Conservation (phyloP, 1,284 basidiomycete species). For the Pyrrhoderma lamaoense region DNA sequence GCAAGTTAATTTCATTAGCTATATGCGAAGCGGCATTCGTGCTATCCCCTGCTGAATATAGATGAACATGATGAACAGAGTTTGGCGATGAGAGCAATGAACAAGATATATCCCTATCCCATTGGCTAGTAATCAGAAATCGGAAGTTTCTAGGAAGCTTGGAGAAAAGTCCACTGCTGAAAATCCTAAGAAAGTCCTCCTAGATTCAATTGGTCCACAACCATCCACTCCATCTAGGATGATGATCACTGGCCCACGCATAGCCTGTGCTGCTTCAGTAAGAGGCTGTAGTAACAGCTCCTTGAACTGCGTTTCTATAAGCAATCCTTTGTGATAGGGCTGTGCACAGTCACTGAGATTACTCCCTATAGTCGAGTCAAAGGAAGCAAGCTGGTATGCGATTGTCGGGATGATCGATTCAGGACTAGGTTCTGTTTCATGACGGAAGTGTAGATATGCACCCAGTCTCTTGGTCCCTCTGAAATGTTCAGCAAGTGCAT, state of each 20-base stretch:
- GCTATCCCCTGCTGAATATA: too few relatives aligned
- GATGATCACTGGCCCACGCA: background rate
- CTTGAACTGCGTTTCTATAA: background rate
- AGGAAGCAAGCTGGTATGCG: background rate
- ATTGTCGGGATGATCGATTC: background rate
- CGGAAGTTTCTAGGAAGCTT: background rate
- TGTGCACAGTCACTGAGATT: background rate
- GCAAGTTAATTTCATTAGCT: too few relatives aligned
- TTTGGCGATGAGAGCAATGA: too few relatives aligned
- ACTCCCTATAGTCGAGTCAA: background rate
- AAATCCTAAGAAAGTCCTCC: background rate
- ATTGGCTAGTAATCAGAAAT: background rate
- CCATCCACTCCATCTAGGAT: slow-evolving; percentile 6
- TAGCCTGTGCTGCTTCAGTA: background rate
- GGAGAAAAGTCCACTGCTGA: background rate
- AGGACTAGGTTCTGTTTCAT: background rate
- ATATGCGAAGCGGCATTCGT: too few relatives aligned
- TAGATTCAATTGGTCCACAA: background rate
- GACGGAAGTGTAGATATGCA: background rate
- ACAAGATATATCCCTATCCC: too few relatives aligned
- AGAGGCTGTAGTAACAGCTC: background rate
- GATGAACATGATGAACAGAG: too few relatives aligned
- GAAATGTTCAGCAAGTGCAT: background rate
- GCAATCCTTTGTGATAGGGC: background rate
- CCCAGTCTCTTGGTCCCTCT: background rate